Percentiles rank a stretch among this genome's conserved stretches.
Evolutionary conservation across 208 protist species (phyloP).

Genomic region (Leishmania aethiopica): DNA sequence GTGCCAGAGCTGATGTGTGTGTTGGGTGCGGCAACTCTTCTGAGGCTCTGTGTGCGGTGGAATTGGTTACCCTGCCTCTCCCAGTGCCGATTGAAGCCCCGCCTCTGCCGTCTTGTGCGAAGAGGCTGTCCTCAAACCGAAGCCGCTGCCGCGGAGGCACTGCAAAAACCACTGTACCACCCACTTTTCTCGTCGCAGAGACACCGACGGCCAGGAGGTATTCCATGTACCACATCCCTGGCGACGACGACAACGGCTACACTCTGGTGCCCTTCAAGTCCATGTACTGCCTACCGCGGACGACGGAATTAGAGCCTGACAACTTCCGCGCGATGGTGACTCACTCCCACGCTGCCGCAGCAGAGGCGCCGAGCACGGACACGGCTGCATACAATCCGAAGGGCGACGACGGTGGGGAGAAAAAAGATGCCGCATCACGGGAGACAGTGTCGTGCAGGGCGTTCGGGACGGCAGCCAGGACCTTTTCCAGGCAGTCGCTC

Average conservation of each 20-base stretch:
- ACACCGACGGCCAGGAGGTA: neutral
- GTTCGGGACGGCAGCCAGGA: no score
- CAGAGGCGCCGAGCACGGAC: neutral
- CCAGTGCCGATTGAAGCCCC: neutral
- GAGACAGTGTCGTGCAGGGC: no score
- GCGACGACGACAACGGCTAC: neutral
- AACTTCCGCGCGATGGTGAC: constrained; percentile 1
- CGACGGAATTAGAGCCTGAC: neutral
- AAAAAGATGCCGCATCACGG: neutral
- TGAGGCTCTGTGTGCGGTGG: neutral
- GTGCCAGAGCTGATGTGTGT: neutral
- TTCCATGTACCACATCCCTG: neutral
- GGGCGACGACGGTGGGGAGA: neutral
- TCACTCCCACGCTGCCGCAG: neutral
- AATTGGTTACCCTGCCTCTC: neutral
- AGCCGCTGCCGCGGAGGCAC: neutral
- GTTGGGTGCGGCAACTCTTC: neutral
- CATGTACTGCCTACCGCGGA: neutral
- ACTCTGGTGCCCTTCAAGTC: neutral
- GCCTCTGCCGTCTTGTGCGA: neutral
- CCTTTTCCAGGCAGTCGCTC: neutral
- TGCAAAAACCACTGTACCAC: neutral
- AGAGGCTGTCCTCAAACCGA: neutral
- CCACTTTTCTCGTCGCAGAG: no score
- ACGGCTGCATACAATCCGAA: neutral